These are phyloP conservation scores for Cutaneotrichosporon cavernicola DNA, from an alignment of 1,284 basidiomycete genomes.

Conservation along the genomic window DNA sequence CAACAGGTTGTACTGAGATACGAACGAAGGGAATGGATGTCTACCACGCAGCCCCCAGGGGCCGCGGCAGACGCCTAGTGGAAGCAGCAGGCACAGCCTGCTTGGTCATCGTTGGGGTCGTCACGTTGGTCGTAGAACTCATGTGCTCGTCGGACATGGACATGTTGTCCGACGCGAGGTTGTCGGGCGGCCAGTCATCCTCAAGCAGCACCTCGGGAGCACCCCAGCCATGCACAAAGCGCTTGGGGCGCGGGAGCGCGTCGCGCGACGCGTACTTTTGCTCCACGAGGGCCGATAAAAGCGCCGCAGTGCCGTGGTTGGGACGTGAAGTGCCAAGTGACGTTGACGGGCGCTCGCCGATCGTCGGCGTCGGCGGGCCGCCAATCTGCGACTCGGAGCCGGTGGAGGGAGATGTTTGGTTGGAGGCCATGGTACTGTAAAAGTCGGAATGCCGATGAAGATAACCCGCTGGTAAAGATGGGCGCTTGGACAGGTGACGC, in stretches of 20 bases:
- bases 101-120: constrained; percentile 2
- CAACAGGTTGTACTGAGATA: constrained; percentile 6
- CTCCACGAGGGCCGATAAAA: constrained; percentile 25
- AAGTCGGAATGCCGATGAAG: constrained; percentile 11
- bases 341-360: constrained; percentile 20
- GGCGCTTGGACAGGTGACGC: constrained; percentile 18
- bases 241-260: constrained; percentile 23
- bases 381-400: neutral
- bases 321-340: constrained; percentile 15
- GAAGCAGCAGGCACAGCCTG: constrained; percentile 10
- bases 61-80: constrained; percentile 1
- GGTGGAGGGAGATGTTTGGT: constrained; percentile 2
- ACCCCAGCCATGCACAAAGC: constrained; percentile 41
- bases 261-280: constrained; percentile 26
- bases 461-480: constrained; percentile 16
- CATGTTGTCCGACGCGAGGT: constrained; percentile 7
- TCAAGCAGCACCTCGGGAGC: constrained; percentile 40
- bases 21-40: neutral
- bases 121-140: neutral
- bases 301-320: constrained; percentile 18
- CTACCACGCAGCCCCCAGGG: constrained; percentile 7
- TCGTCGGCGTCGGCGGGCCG: constrained; percentile 12
- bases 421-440: neutral
- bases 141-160: neutral
- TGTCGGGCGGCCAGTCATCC: constrained; percentile 30